Evolutionary conservation across 2,329 filamentous ascomycete genomes (phyloP), one percentile per base, ranked within the genome.

Genomic region (Neofusicoccum kwambonambiense): DNA sequence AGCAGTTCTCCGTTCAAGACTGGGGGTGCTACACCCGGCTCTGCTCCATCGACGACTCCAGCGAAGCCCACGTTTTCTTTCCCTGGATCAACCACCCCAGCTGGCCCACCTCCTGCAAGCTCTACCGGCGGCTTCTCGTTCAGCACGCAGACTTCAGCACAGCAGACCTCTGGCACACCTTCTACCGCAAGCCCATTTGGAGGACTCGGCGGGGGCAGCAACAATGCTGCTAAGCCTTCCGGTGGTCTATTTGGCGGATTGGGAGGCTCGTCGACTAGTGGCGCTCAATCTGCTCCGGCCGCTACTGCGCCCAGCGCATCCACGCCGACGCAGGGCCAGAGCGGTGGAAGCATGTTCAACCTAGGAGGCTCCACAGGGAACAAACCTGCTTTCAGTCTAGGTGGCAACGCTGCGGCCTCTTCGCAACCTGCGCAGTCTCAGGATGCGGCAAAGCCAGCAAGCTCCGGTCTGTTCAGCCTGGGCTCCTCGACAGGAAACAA

Each of bases 51-150:
- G 13, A 64, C 68, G 15, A 78, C 76, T 2, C 75, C 76, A 12
- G 74, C 76, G 47, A 78, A 78, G 68, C 75, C 77, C 12, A 72
- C 72, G n/a, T 67, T 68, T 63, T 69, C 70, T 41, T 70, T 77
- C 35, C 70, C 39, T 2, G 54, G 58, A 8, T 77, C 76, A 3
- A 78, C 76, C 3, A 78, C 75, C 11, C 76, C 76, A 49, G 76
- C 75, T n/a, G 76, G 76, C 54, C 71, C 74, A 22, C 76, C 76
- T 47, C 65, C 65, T 50, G 74, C 75, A 42, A 52, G 37, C 35
- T 64, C 62, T 35, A 54, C 51, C 17, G 60, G 50, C 19, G 41
- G 56, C 34, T 52, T 64, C 37, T 41, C 42, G 11, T 65, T 65
- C 13, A 39, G 41, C 45, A 35, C 15, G 17, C 45, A 64, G 42